Evolutionary conservation across 1,284 basidiomycete genomes (phyloP).

Genomic region (Sanghuangporus weigelae): DNA sequence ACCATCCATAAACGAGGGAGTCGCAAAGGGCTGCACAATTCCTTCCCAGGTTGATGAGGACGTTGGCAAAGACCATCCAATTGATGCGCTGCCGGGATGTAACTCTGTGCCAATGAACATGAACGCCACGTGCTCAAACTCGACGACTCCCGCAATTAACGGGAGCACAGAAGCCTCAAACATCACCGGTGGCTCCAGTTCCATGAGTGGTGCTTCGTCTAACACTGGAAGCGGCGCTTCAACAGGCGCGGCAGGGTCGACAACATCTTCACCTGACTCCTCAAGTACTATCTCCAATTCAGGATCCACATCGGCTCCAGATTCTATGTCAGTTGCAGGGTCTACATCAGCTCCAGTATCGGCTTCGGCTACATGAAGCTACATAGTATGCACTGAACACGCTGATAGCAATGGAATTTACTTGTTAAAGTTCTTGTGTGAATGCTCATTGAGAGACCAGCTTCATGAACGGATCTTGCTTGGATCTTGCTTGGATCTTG

Average conservation of each 20-base stretch:
- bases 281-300: not conserved
- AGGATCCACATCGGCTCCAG: not conserved
- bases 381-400: no score
- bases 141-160: not conserved
- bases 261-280: not conserved
- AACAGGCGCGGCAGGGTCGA: not conserved
- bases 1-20: not conserved
- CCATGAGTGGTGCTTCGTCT: not conserved
- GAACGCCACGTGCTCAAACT: not conserved
- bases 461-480: no score
- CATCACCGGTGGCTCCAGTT: not conserved
- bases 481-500: no score
- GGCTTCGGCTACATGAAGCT: no score
- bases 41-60: slow-evolving; percentile 24
- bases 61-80: slow-evolving; percentile 15
- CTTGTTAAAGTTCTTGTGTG: no score
- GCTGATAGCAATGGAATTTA: no score
- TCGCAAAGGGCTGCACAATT: slow-evolving; percentile 23
- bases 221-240: not conserved
- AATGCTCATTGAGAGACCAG: no score
- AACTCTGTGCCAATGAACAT: slow-evolving; percentile 37
- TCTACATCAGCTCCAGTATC: no score
- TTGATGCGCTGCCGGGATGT: slow-evolving; percentile 37
- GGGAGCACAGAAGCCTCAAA: not conserved
- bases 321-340: not conserved